Conservation (phyloP, 768 basidiomycete species). For the Psilocybe subaeruginosa region DNA sequence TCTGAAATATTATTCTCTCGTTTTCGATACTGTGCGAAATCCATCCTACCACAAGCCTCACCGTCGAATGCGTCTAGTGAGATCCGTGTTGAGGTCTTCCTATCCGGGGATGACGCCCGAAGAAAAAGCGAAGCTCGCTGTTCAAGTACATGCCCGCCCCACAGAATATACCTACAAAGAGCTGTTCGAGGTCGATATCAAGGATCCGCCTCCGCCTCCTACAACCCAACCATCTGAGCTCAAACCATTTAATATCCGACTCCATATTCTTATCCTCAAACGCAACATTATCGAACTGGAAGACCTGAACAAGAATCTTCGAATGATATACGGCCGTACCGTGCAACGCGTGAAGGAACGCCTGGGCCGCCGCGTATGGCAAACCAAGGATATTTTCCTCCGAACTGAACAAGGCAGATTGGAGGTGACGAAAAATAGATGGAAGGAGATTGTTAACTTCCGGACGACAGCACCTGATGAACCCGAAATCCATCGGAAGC, state of each 20-base stretch:
- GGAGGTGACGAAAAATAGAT: conserved; percentile 43
- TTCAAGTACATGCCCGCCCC: neutral
- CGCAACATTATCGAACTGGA: conserved; percentile 57
- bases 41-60: neutral
- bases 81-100: neutral
- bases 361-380: conserved; percentile 80
- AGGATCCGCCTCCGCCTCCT: conserved; percentile 9
- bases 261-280: conserved; percentile 59
- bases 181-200: conserved; percentile 1
- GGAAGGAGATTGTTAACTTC: conserved; percentile 57
- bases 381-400: conserved; percentile 57
- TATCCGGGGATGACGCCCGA: neutral
- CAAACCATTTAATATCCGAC: conserved; percentile 52
- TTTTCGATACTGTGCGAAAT: neutral
- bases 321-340: conserved; percentile 49
- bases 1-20: conserved; percentile 30
- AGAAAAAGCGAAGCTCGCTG: neutral
- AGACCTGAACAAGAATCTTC: conserved; percentile 43
- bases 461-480: conserved; percentile 20
- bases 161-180: neutral
- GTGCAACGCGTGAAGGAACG: conserved; percentile 72
- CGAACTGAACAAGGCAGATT: conserved; percentile 27
- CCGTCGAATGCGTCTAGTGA: neutral
- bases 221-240: conserved; percentile 28
- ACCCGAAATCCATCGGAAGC: neutral